Evolutionary conservation across 2,329 filamentous ascomycete genomes (phyloP).

Genomic region (Pseudogymnoascus sp.): DNA sequence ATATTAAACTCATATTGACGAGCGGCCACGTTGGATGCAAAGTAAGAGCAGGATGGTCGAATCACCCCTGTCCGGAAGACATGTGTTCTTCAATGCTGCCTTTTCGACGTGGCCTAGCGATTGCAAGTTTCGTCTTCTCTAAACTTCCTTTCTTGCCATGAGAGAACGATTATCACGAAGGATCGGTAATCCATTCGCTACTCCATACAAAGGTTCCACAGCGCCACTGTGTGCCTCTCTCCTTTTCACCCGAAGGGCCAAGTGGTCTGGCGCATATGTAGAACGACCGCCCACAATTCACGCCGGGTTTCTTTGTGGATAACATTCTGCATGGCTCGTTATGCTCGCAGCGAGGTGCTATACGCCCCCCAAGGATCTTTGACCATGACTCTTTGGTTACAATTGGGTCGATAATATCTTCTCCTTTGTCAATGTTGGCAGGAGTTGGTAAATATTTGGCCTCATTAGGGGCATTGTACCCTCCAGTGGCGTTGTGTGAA

Average conservation of each 20-base stretch:
- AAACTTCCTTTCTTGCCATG: background rate
- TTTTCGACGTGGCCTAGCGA: background rate
- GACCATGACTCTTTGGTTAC: conserved; percentile 76
- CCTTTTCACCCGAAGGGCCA: conserved; percentile 77
- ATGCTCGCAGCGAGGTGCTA: conserved; percentile 76
- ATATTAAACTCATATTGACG: background rate
- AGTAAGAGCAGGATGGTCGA: too few species aligned
- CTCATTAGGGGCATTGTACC: background rate
- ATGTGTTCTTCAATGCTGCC: background rate
- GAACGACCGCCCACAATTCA: conserved; percentile 67
- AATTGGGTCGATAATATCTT: conserved; percentile 55
- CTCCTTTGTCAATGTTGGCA: conserved; percentile 17
- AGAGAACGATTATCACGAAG: background rate
- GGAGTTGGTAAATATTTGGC: conserved; percentile 1
- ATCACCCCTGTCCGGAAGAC: too few species aligned
- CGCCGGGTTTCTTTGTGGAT: conserved; percentile 79
- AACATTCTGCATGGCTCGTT: conserved; percentile 76
- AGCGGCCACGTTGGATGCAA: background rate
- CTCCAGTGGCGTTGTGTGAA: background rate
- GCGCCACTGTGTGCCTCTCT: conserved; percentile 76
- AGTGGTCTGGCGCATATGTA: conserved; percentile 63
- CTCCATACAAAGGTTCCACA: conserved; percentile 69
- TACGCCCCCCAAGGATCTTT: conserved; percentile 68
- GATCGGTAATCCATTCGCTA: conserved; percentile 23
- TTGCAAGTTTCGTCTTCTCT: background rate